phyloP scores from a whole-genome alignment of 345 rosid genomes.

The Anastatica hierochuntica region DNA sequence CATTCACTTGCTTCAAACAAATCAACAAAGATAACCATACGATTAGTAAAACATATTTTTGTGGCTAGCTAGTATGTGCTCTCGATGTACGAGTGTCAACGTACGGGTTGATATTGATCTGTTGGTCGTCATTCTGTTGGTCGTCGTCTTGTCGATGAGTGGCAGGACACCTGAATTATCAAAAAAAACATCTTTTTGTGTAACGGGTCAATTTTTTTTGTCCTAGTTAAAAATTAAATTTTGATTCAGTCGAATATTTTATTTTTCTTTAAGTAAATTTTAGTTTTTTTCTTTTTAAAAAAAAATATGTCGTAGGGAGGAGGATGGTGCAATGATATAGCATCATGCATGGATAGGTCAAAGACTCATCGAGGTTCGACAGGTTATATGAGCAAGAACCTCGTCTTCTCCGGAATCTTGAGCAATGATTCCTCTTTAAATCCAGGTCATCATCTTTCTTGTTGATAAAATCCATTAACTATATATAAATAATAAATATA shows the following conservation, averaged over 20 bases:
- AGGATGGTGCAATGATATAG: slow-evolving; percentile 90
- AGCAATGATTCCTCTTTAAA: slow-evolving; percentile 67
- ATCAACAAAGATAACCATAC: not conserved
- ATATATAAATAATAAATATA: too few relatives aligned
- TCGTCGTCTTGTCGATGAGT: too few relatives aligned
- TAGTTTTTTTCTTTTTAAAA: not conserved
- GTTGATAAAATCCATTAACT: too few relatives aligned
- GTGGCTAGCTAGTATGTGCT: too few relatives aligned
- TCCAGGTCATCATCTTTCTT: slow-evolving; percentile 44
- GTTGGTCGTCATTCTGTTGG: too few relatives aligned
- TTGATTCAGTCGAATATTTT: too few relatives aligned
- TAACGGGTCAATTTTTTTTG: too few relatives aligned
- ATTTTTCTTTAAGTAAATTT: not conserved
- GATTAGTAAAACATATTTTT: not conserved
- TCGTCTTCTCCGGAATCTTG: slow-evolving; percentile 70
- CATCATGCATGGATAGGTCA: slow-evolving; percentile 70
- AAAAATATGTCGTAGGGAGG: slow-evolving; percentile 91
- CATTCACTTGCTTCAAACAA: not conserved
- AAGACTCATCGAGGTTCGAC: slow-evolving; percentile 72
- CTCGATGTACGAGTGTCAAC: too few relatives aligned
- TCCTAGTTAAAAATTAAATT: too few relatives aligned
- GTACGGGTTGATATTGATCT: too few relatives aligned
- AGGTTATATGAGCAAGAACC: slow-evolving; percentile 50
- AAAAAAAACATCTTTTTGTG: too few relatives aligned
- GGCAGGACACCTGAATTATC: too few relatives aligned